Evolutionary conservation across 2,329 filamentous ascomycete genomes (phyloP).

Genomic region (Emergomyces pasteurianus): DNA sequence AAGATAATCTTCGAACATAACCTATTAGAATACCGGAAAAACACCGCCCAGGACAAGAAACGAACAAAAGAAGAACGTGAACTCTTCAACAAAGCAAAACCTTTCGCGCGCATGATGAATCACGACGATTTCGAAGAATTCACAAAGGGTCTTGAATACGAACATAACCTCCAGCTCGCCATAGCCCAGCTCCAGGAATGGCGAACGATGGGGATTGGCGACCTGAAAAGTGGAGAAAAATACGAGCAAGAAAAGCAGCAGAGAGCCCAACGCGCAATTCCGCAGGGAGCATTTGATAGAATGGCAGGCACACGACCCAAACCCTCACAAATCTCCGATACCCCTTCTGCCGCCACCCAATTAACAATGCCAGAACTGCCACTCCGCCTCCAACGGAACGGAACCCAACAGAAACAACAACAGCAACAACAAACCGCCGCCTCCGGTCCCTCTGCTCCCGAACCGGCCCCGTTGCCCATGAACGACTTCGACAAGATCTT

Average conservation of each 20-base stretch:
- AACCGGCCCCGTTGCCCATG: constrained; percentile 23
- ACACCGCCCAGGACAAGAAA: constrained; percentile 81
- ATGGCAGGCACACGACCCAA: constrained; percentile 61
- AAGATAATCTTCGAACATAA: constrained; percentile 95
- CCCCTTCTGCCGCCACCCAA: constrained; percentile 60
- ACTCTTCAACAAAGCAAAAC: constrained; percentile 82
- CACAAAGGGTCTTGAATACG: constrained; percentile 73
- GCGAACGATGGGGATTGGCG: constrained; percentile 72
- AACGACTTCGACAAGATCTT: constrained; percentile 45
- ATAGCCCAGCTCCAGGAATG: constrained; percentile 89
- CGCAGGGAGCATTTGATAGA: constrained; percentile 76
- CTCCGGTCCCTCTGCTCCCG: constrained; percentile 11
- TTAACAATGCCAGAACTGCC: constrained; percentile 71
- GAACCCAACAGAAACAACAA: constrained; percentile 20
- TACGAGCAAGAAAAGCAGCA: constrained; percentile 81
- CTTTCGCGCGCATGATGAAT: constrained; percentile 95
- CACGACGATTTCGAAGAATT: constrained; percentile 79
- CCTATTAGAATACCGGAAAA: constrained; percentile 85
- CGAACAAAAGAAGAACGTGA: constrained; percentile 91
- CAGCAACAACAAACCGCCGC: not conserved
- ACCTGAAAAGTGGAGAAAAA: constrained; percentile 75
- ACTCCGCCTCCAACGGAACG: constrained; percentile 42
- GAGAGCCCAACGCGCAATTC: constrained; percentile 52
- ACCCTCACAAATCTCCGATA: constrained; percentile 57
- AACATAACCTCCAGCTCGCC: constrained; percentile 80